Evolutionary conservation across 2,329 filamentous ascomycete genomes (phyloP).

Genomic region (Xylaria sp.): DNA sequence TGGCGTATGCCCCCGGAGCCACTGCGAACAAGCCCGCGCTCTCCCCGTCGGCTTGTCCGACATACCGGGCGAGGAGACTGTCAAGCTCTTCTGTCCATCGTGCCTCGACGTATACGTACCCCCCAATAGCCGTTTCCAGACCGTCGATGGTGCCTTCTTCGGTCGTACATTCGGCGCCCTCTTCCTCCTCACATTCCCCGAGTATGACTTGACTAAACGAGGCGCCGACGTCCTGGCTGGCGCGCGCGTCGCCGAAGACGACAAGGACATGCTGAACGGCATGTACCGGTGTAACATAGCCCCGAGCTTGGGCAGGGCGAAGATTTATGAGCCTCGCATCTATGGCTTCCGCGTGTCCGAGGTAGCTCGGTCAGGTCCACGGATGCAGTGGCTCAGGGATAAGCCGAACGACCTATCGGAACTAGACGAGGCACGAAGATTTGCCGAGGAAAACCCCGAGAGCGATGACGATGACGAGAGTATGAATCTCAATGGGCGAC

Average conservation of each 20-base stretch:
- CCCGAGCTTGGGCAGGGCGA: slow-evolving; percentile 79
- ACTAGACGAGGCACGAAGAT: slow-evolving; percentile 76
- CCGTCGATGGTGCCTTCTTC: slow-evolving; percentile 97
- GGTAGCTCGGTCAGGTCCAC: slow-evolving; percentile 83
- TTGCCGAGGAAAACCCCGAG: slow-evolving; percentile 58
- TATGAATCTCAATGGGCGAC: slow-evolving; percentile 51
- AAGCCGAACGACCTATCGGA: slow-evolving; percentile 81
- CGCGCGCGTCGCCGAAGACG: slow-evolving; percentile 50
- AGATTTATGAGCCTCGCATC: slow-evolving; percentile 93
- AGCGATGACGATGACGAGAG: slow-evolving; percentile 62
- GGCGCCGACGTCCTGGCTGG: slow-evolving; percentile 63
- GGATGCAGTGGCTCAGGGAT: slow-evolving; percentile 95
- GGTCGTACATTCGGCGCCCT: slow-evolving; percentile 95
- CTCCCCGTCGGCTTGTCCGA: slow-evolving; percentile 93
- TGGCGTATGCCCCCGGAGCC: slow-evolving; percentile 90
- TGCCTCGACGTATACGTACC: slow-evolving; percentile 97
- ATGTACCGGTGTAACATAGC: slow-evolving; percentile 86
- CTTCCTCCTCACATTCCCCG: slow-evolving; percentile 98
- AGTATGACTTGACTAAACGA: slow-evolving; percentile 83
- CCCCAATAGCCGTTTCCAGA: slow-evolving; percentile 95
- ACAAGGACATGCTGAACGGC: slow-evolving; percentile 74
- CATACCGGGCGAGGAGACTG: slow-evolving; percentile 93
- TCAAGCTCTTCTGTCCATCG: slow-evolving; percentile 97
- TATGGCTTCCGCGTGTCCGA: slow-evolving; percentile 97
- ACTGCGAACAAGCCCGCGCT: slow-evolving; percentile 88